Conservation (phyloP, 257 asterid species). For the Gardenia jasminoides region DNA sequence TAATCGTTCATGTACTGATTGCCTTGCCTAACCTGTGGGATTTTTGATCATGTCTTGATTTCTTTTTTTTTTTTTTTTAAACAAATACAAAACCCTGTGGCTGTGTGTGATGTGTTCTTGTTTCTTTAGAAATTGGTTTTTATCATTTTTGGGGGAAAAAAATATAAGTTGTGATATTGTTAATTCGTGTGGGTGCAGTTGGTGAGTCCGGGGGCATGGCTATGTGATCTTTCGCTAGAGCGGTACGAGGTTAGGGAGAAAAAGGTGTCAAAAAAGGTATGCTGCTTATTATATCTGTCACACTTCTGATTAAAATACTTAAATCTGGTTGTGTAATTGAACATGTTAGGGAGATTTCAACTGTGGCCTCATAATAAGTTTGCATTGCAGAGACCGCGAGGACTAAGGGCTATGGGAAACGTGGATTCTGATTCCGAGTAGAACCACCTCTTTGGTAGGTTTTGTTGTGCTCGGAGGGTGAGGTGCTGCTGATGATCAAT, state of each 20-base stretch:
- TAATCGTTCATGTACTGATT: too few relatives aligned
- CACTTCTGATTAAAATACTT: background rate
- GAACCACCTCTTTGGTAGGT: background rate
- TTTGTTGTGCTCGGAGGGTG: too few relatives aligned
- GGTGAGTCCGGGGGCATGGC: constrained; percentile 52
- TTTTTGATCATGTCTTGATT: background rate
- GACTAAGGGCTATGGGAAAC: constrained; percentile 53
- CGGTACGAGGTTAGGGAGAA: constrained; percentile 53
- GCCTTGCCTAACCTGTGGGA: too few relatives aligned
- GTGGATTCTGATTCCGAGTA: constrained; percentile 54
- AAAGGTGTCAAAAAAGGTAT: constrained; percentile 53
- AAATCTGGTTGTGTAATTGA: background rate
- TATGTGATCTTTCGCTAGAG: constrained; percentile 47
- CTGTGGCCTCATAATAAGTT: background rate
- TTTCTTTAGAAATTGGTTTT: background rate
- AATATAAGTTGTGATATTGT: background rate
- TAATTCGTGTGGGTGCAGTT: constrained; percentile 31
- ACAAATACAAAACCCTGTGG: background rate
- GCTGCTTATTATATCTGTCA: background rate
- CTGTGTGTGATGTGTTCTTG: background rate
- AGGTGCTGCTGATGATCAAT: background rate
- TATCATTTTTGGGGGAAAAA: background rate
- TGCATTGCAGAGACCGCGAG: constrained; percentile 47
- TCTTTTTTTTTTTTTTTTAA: too few relatives aligned
- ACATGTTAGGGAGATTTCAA: background rate